Conservation (phyloP, 192 early-diverging fungal genomes). For the Umbelopsis isabellina region DNA sequence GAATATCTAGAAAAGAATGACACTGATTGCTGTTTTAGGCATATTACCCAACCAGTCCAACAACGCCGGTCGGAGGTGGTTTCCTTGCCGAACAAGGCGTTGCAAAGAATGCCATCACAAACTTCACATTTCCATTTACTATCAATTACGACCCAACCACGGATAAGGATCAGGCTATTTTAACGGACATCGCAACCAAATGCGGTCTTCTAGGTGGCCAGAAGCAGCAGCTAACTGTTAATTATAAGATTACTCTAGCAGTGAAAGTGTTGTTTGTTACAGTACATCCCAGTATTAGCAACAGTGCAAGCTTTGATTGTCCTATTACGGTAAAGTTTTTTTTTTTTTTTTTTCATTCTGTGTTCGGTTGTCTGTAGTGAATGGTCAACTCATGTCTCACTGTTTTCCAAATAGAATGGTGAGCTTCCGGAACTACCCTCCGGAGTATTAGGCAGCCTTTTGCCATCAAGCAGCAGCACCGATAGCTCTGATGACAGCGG, state of each 20-base stretch:
- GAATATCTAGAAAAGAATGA: not conserved
- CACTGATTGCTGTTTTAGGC: constrained; percentile 39
- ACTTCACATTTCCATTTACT: constrained; percentile 49
- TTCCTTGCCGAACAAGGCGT: constrained; percentile 40
- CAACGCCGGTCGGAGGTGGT: constrained; percentile 50
- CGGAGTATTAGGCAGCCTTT: not conserved
- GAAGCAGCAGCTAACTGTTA: constrained; percentile 36
- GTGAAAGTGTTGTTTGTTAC: constrained; percentile 46
- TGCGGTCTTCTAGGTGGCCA: constrained; percentile 45
- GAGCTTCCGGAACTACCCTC: constrained; percentile 3
- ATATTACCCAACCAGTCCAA: constrained; percentile 46
- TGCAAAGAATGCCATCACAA: constrained; percentile 32
- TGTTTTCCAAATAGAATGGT: not conserved
- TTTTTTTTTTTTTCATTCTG: not conserved
- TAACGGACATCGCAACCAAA: constrained; percentile 45
- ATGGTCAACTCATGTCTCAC: not conserved
- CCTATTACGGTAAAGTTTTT: constrained; percentile 35
- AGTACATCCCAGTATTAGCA: constrained; percentile 43
- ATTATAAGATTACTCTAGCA: constrained; percentile 49
- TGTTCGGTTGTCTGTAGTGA: not conserved
- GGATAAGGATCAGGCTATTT: constrained; percentile 41
- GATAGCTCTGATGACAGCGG: not conserved
- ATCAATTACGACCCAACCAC: constrained; percentile 41
- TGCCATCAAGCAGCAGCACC: not conserved
- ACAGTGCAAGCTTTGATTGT: constrained; percentile 40